phyloP scores from a whole-genome alignment of 148 eudicot species.

The Cornus suecica region DNA sequence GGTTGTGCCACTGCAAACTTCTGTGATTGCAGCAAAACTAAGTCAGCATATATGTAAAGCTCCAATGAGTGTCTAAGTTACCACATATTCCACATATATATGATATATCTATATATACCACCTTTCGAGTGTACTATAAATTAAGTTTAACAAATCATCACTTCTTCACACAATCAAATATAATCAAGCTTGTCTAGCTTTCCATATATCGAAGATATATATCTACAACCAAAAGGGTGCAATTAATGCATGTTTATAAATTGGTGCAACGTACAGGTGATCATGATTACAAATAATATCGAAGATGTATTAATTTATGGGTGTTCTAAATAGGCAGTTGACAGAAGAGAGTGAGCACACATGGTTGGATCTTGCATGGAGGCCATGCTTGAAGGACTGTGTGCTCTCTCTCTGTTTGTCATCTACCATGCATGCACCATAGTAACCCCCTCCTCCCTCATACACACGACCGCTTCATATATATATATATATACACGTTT shows the following conservation, averaged over 20 bases:
- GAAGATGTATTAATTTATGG: neutral
- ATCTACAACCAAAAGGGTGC: neutral
- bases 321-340: neutral
- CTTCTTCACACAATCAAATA: slow-evolving; percentile 3
- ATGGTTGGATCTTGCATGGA: slow-evolving; percentile 15
- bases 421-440: neutral
- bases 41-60: no score
- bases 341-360: slow-evolving; percentile 34
- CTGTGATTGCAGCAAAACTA: no score
- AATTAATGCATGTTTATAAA: neutral
- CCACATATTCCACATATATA: neutral
- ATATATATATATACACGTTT: no score
- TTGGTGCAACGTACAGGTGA: neutral
- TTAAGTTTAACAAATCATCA: neutral
- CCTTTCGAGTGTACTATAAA: neutral
- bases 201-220: neutral
- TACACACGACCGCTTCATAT: no score
- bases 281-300: no score
- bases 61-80: neutral
- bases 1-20: neutral
- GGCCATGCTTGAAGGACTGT: slow-evolving; percentile 10
- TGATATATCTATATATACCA: no score
- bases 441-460: no score
- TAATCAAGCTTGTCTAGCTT: neutral
- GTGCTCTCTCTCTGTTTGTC: slow-evolving; percentile 27